phyloP scores from a whole-genome alignment of 169 alveolate species.

The Eimeria sp. region DNA sequence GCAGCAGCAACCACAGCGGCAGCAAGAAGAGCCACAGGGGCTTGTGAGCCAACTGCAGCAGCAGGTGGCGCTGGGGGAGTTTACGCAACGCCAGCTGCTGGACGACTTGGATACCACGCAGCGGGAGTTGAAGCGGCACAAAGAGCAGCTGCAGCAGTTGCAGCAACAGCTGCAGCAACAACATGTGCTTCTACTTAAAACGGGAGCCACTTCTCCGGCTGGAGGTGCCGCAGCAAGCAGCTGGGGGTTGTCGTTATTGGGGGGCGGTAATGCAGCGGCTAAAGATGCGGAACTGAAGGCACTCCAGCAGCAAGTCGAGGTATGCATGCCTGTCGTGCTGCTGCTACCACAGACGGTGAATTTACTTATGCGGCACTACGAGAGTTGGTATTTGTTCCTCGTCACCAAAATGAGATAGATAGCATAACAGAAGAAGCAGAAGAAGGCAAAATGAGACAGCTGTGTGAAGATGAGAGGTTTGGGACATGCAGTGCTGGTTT shows the following conservation, averaged over 20 bases:
- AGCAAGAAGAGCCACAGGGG: constrained; percentile 48
- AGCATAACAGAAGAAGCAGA: background rate
- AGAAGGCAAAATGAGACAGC: background rate
- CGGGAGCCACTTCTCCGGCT: constrained; percentile 52
- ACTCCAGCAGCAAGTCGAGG: constrained; percentile 68
- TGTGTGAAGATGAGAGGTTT: background rate
- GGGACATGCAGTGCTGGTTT: background rate
- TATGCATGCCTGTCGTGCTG: background rate
- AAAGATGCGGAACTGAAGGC: constrained; percentile 62
- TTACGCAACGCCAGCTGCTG: constrained; percentile 58
- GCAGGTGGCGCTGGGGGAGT: constrained; percentile 62
- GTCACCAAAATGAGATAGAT: background rate
- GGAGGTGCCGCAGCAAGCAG: constrained; percentile 45
- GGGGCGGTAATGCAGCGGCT: constrained; percentile 67
- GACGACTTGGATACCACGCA: constrained; percentile 55
- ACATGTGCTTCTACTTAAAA: constrained; percentile 27
- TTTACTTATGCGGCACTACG: background rate
- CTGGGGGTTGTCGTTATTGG: constrained; percentile 58
- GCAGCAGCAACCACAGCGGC: constrained; percentile 43
- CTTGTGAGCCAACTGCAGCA: constrained; percentile 71
- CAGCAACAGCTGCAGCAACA: constrained; percentile 69
- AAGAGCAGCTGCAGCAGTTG: constrained; percentile 66
- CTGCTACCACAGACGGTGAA: background rate
- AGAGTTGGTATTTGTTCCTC: background rate
- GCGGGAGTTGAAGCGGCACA: constrained; percentile 37